These are phyloP conservation scores for Pisolithus marmoratus DNA, from an alignment of 768 basidiomycete genomes.

Conservation along the genomic window DNA sequence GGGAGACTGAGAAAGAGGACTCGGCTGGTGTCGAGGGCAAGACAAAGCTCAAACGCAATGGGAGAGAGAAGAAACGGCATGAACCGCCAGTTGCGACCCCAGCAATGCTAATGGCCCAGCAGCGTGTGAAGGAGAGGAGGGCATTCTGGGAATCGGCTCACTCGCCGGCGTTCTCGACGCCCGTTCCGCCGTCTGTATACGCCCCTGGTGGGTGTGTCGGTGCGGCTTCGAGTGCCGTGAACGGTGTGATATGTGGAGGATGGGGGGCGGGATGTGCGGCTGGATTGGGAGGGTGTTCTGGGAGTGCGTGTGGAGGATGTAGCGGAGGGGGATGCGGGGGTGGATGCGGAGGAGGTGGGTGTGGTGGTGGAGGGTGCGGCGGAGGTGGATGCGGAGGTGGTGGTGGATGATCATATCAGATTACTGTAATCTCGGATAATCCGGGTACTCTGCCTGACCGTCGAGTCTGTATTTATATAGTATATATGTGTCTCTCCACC, in stretches of 20 bases:
- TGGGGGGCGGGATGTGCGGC: constrained; percentile 1
- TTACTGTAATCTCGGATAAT: neutral
- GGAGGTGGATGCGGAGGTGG: neutral
- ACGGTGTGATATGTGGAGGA: constrained; percentile 3
- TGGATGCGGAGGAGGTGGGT: neutral
- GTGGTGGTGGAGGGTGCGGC: neutral
- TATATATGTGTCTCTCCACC: neutral
- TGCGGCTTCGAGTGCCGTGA: constrained; percentile 2
- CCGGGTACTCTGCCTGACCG: no score
- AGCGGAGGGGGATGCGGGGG: constrained; percentile 9
- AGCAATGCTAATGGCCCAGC: neutral
- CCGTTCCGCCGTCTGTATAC: constrained; percentile 32
- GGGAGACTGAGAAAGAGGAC: neutral
- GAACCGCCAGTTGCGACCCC: no score
- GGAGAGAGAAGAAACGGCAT: no score
- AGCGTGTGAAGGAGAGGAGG: neutral
- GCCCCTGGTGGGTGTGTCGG: constrained; percentile 13
- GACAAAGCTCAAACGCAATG: no score
- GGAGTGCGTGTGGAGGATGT: constrained; percentile 20
- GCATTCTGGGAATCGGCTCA: constrained; percentile 9
- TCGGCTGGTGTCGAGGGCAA: no score
- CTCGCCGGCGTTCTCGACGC: constrained; percentile 32
- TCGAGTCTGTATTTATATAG: no score
- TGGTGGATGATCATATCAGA: neutral
- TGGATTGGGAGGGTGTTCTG: constrained; percentile 2